These are phyloP conservation scores for Axilococcus clingmanii DNA, from an alignment of 139 green algal species.

Conservation along the genomic window DNA sequence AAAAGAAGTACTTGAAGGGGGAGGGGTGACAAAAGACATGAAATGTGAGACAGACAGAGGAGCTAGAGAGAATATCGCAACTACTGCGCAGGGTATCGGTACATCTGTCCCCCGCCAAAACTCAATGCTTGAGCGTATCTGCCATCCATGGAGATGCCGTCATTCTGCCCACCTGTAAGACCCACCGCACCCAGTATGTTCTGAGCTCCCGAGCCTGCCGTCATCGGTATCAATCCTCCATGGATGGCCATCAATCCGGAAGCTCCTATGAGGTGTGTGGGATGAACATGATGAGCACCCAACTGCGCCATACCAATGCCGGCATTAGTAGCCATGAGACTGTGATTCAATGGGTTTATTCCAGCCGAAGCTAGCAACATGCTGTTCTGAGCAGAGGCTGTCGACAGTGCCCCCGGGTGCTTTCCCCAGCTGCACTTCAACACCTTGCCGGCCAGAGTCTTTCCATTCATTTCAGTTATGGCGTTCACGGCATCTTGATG, in stretches of 20 bases:
- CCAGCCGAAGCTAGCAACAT: slow-evolving; percentile 16
- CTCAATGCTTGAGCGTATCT: too few relatives aligned
- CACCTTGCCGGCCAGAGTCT: slow-evolving; percentile 27
- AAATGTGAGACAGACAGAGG: neutral
- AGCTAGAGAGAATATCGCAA: too few relatives aligned
- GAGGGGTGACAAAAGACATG: neutral
- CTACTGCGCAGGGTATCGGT: too few relatives aligned
- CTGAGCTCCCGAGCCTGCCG: too few relatives aligned
- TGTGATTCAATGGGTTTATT: neutral
- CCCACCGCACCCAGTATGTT: too few relatives aligned
- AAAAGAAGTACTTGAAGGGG: neutral
- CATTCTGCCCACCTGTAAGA: too few relatives aligned
- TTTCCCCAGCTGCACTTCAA: slow-evolving; percentile 48
- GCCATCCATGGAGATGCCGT: too few relatives aligned
- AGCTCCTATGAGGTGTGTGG: neutral
- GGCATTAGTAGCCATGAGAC: neutral
- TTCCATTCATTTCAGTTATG: slow-evolving; percentile 44
- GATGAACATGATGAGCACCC: neutral
- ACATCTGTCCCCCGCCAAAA: too few relatives aligned
- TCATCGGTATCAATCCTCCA: too few relatives aligned
- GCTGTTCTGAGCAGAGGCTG: slow-evolving; percentile 77
- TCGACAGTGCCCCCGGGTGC: slow-evolving; percentile 43
- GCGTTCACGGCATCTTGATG: slow-evolving; percentile 50
- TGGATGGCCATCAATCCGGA: too few relatives aligned
- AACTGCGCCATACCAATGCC: neutral